Evolutionary conservation across 371 early-diverging fungal genomes (phyloP), one percentile per base, ranked within the genome.

Genomic region (Cladochytrium tenue): DNA sequence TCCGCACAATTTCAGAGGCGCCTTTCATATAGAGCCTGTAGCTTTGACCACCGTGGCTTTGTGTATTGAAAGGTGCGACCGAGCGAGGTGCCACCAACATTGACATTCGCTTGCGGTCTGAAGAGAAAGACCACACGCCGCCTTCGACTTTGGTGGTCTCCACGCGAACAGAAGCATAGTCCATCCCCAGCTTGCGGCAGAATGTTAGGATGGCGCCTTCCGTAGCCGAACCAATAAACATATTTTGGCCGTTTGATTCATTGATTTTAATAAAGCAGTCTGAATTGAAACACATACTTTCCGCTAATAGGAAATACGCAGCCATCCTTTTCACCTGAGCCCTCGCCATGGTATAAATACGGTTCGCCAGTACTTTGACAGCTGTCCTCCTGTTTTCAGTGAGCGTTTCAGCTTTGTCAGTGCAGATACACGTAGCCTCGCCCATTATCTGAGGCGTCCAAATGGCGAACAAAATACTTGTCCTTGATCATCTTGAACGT

Each of bases 391-490:
- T 85, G 84, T 98, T 98, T 75, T 94, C 91, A 0, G 98, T 98
- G 60, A 98, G 78, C 0, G 98, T 98, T 32, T 97, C 98, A 0
- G 98, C 97, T 82, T 98, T 98, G 82, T 98, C 97, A 0, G 95
- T 91, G 81, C 97, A 98, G 31, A 96, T 92, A 28, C 92, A 90
- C 4, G 97, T 98, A 28, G 95, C 95, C 60, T 93, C 92, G 43
- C 96, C 96, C 96, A 96, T 96, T 28, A 81, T 98, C 98, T 70
- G 95, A 96, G 1, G 97, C 94, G 34, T 94, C 88, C 60, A 98
- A 84, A 53, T 93, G 92, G 61, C 97, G 89, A 3, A 98, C 98
- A 61, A 98, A 84, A 77, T 94, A 95, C 63, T 92, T 93, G 65
- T 96, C 95, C 62, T 88, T 85, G 58, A 95, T 81, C 96, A 96